A percentile compares a stretch with the other conserved stretches of the same genome.
Evolutionary conservation across 495 filamentous ascomycete species (phyloP).

Genomic region (Pyrenopolyporus hunteri): DNA sequence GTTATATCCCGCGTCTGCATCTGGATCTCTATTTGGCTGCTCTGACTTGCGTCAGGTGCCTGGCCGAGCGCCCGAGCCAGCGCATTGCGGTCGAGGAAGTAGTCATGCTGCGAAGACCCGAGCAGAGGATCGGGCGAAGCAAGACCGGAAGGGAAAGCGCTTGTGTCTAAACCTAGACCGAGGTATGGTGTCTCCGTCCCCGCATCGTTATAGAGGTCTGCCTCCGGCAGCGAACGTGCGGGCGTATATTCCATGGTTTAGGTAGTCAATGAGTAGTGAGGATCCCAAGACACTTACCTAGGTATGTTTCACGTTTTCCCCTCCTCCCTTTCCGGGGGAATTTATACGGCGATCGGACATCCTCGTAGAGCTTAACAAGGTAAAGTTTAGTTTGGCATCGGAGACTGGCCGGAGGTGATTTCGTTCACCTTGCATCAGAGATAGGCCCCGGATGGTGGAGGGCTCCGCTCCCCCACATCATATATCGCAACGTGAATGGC

Average conservation of each 20-base stretch:
- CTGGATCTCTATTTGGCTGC: conserved; percentile 6
- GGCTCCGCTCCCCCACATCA: conserved; percentile 28
- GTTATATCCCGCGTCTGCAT: conserved; percentile 28
- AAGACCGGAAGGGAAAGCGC: conserved; percentile 28
- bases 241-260: conserved; percentile 21
- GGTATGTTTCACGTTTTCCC: not conserved
- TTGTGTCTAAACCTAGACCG: conserved; percentile 16
- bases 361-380: conserved; percentile 14
- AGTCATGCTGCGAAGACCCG: conserved; percentile 6
- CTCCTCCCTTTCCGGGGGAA: not conserved
- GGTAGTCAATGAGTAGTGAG: not conserved
- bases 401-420: conserved; percentile 31
- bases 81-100: conserved; percentile 22
- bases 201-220: conserved; percentile 11
- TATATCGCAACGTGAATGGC: conserved; percentile 23
- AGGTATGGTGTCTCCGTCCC: conserved; percentile 26
- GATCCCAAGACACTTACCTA: not conserved
- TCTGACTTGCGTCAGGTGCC: not conserved
- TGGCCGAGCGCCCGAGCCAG: conserved; percentile 19
- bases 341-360: conserved; percentile 17
- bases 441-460: conserved; percentile 9
- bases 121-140: conserved; percentile 30
- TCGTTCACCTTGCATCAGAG: conserved; percentile 24
- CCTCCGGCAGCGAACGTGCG: conserved; percentile 2
- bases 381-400: conserved; percentile 23